Base-by-base conservation (phyloP, 306 rosid species). In the Lagenaria siceraria region DNA sequence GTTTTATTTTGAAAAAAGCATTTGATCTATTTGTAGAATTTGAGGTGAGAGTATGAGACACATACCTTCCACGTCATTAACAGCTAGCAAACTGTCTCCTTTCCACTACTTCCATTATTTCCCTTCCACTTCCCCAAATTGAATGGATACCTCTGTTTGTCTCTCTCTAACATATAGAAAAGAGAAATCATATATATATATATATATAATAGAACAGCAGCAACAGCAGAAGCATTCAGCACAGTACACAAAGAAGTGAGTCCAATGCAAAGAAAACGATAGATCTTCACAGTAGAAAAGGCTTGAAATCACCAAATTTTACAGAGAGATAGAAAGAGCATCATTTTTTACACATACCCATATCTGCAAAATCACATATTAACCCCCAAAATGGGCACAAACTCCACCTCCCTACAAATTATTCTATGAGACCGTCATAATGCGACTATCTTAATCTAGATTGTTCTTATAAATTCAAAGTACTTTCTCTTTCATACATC, bases 21-120 rank as follows among this genome's bases (percentile, higher is more conserved):
- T 18, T 72, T 27, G 61, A 72, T 72, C 77, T 10, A 51, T 51
- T 48, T 72, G 77, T 25, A 49, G 60, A 51, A 72, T 18, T 72
- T 72, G 24, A 48, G 76, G 43, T 46, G 55, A 9, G 76, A 17
- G n/a, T 51, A 51, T 46, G 35, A 48, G 38, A 51, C 61, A 54
- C 48, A 19, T 69, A 74, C 74, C 78, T 68, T 72, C 60, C 87
- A 83, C 89, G 83, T 87, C 84, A 83, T 63, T 80, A 85, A 79
- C 86, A 83, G 86, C 84, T 80, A 80, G 74, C 86, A 69, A 65
- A 61, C 51, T 73, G 89, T 77, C 78, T 80, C 74, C 22, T 68
- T 77, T 52, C 64, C n/a, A 61, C 74, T 60, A 49, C 73, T 58
- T 14, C 63, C 82, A 42, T 40, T 46, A 46, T 46, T 46, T 54